Evolutionary conservation across 352 stramenopile species (phyloP).

Genomic region (Phytophthora niederhauseri): DNA sequence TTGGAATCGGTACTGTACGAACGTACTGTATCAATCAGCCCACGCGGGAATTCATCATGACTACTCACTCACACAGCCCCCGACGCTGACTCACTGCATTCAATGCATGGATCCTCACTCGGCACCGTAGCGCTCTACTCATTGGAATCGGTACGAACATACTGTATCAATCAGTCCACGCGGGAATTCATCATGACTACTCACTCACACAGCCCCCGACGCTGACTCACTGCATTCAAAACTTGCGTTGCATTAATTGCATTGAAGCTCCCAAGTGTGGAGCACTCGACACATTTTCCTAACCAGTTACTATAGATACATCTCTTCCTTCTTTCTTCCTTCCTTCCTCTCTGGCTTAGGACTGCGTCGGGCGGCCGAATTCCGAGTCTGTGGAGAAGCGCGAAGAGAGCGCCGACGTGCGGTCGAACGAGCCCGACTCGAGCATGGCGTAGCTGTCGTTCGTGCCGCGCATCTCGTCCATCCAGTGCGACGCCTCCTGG

Average conservation of each 20-base stretch:
- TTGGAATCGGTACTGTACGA: no score
- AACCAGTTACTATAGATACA: slow-evolving; percentile 58
- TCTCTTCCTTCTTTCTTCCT: slow-evolving; percentile 18
- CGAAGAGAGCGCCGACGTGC: slow-evolving; percentile 62
- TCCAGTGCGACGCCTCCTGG: slow-evolving; percentile 63
- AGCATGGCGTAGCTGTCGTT: slow-evolving; percentile 88
- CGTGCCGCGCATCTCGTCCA: slow-evolving; percentile 82
- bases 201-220: neutral
- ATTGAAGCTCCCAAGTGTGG: slow-evolving; percentile 5
- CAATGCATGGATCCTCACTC: slow-evolving; percentile 25
- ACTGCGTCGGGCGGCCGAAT: slow-evolving; percentile 41
- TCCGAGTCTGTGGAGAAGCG: slow-evolving; percentile 82
- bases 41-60: neutral
- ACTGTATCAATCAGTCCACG: no score
- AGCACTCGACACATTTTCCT: slow-evolving; percentile 24
- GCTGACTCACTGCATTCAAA: slow-evolving; percentile 25
- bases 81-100: slow-evolving; percentile 11
- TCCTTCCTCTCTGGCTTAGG: slow-evolving; percentile 31
- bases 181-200: neutral
- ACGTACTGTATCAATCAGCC: no score
- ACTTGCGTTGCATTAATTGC: slow-evolving; percentile 30
- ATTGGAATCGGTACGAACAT: no score
- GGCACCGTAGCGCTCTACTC: no score
- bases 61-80: neutral
- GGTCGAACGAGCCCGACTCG: slow-evolving; percentile 73